A percentile compares a stretch with the other conserved stretches of the same genome.
phyloP scores from a whole-genome alignment of 2,329 filamentous ascomycete genomes.

The Ophiostoma pallidulum region DNA sequence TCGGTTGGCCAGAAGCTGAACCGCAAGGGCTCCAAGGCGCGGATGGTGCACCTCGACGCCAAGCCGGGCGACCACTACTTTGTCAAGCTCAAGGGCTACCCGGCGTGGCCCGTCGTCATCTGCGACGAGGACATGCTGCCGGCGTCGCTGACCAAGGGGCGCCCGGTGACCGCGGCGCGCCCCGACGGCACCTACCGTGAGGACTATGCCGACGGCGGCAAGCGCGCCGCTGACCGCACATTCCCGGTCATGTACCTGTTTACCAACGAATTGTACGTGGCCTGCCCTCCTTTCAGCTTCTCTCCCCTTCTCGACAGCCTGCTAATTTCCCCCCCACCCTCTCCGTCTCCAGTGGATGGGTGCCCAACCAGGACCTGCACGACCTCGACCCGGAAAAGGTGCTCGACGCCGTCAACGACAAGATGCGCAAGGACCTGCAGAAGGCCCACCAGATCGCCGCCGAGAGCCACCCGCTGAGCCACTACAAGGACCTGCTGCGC shows the following conservation, averaged over 20 bases:
- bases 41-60: slow-evolving; percentile 64
- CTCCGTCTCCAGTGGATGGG: slow-evolving; percentile 79
- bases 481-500: slow-evolving; percentile 74
- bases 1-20: slow-evolving; percentile 71
- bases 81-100: slow-evolving; percentile 88
- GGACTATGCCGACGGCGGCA: slow-evolving; percentile 79
- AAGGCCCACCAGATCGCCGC: slow-evolving; percentile 72
- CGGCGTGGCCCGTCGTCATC: slow-evolving; percentile 88
- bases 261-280: slow-evolving; percentile 97
- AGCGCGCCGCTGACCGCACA: slow-evolving; percentile 73
- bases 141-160: slow-evolving; percentile 60
- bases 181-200: slow-evolving; percentile 80
- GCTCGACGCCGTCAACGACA: slow-evolving; percentile 58
- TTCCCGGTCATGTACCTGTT: slow-evolving; percentile 92
- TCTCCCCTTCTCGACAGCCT: background rate
- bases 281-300: slow-evolving; percentile 8
- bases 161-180: slow-evolving; percentile 75
- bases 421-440: slow-evolving; percentile 70
- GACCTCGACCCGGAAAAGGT: slow-evolving; percentile 68
- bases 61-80: slow-evolving; percentile 88
- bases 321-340: slow-evolving; percentile 2
- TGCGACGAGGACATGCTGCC: slow-evolving; percentile 94
- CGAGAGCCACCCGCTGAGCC: slow-evolving; percentile 64
- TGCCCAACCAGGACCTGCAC: slow-evolving; percentile 71
- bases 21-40: slow-evolving; percentile 72